A percentile compares a stretch with the other conserved stretches of the same genome.
Conservation (phyloP, 140 eudicot species). For the Stevia rebaudiana region DNA sequence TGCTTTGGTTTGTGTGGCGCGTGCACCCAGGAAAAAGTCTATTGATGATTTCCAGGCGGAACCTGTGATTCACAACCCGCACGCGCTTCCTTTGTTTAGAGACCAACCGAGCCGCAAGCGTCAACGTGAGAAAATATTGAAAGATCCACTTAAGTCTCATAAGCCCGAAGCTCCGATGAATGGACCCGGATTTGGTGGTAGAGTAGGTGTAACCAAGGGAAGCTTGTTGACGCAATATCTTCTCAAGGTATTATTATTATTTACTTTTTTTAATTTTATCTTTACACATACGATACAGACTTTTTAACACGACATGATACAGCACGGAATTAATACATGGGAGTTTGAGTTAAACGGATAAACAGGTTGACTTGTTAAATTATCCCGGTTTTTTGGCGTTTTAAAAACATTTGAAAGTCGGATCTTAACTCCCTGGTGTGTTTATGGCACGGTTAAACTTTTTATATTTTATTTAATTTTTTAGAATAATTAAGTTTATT, state of each 20-base stretch:
- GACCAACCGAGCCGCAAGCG: constrained; percentile 99
- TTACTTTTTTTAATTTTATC: neutral
- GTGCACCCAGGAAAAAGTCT: constrained; percentile 97
- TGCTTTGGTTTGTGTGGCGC: constrained; percentile 94
- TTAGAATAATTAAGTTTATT: too few species aligned
- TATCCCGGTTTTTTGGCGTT: too few species aligned
- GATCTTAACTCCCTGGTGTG: too few species aligned
- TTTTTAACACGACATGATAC: too few species aligned
- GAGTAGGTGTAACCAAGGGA: constrained; percentile 86
- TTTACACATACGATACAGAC: too few species aligned
- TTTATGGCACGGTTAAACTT: too few species aligned
- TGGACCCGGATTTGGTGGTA: constrained; percentile 96
- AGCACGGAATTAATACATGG: too few species aligned
- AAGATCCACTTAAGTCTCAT: constrained; percentile 94
- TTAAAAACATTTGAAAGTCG: too few species aligned
- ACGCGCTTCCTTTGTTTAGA: constrained; percentile 94
- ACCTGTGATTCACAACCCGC: constrained; percentile 92
- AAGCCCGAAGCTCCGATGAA: constrained; percentile 88
- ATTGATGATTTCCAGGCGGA: constrained; percentile 80
- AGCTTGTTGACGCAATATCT: constrained; percentile 93
- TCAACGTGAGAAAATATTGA: constrained; percentile 83
- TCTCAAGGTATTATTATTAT: constrained; percentile 86
- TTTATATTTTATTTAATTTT: too few species aligned
- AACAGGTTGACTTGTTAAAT: too few species aligned
- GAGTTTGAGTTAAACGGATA: too few species aligned